Conservation (phyloP, 2,329 filamentous ascomycete genomes). For the Rhinocladiella mackenziei region DNA sequence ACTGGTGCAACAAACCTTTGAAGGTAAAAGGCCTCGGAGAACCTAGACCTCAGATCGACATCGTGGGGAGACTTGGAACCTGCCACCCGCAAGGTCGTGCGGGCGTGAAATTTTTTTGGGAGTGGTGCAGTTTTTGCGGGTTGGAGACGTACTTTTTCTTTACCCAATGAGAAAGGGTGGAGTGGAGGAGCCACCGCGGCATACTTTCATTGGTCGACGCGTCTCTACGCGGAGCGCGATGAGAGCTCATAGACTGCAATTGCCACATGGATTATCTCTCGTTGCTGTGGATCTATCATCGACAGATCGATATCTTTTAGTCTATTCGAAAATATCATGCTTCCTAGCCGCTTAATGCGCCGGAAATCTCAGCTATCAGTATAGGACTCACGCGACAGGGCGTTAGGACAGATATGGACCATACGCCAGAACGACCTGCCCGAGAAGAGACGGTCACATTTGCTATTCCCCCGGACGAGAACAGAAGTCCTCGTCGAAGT, state of each 20-base stretch:
- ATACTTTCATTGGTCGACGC: too few relatives aligned
- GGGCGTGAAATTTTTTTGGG: conserved; percentile 11
- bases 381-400: background rate
- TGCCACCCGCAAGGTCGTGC: background rate
- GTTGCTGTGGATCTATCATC: too few relatives aligned
- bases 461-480: conserved; percentile 11
- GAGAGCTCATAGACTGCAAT: too few relatives aligned
- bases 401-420: conserved; percentile 20
- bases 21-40: background rate
- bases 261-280: too few relatives aligned
- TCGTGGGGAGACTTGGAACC: background rate
- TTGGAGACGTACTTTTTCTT: background rate
- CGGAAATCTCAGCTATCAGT: too few relatives aligned
- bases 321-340: too few relatives aligned
- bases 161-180: background rate
- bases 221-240: too few relatives aligned
- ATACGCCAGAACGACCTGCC: conserved; percentile 23
- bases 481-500: conserved; percentile 27
- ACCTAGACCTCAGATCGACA: background rate
- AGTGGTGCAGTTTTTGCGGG: background rate
- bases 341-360: too few relatives aligned
- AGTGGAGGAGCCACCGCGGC: too few relatives aligned
- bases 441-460: conserved; percentile 18
- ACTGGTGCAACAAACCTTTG: background rate
- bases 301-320: too few relatives aligned